A percentile compares a stretch with the other conserved stretches of the same genome.
Conservation (phyloP, 306 rosid genomes). For the Glycyrrhiza uralensis region DNA sequence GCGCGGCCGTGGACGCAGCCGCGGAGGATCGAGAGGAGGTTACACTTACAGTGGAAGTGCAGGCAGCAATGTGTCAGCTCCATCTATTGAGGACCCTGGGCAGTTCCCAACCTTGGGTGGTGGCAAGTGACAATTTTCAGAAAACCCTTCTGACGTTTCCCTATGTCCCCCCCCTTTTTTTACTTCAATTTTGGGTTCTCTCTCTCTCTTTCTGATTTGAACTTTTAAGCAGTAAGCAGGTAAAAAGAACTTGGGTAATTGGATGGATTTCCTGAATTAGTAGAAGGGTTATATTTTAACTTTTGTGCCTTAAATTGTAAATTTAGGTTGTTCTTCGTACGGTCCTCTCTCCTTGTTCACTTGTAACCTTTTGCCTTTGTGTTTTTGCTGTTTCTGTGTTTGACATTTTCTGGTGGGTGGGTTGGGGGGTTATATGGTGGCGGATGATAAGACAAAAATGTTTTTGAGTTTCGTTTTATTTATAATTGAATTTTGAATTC, state of each 20-base stretch:
- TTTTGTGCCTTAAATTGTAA: slow-evolving; percentile 43
- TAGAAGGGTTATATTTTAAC: slow-evolving; percentile 26
- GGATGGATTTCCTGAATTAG: slow-evolving; percentile 48
- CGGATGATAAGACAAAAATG: slow-evolving; percentile 36
- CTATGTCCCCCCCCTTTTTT: neutral
- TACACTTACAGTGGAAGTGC: slow-evolving; percentile 38
- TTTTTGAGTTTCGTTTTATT: slow-evolving; percentile 38
- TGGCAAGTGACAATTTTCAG: slow-evolving; percentile 65
- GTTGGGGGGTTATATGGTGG: slow-evolving; percentile 52
- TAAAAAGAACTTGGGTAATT: slow-evolving; percentile 47
- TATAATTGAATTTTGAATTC: slow-evolving; percentile 24
- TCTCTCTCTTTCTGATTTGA: slow-evolving; percentile 38
- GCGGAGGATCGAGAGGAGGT: slow-evolving; percentile 70
- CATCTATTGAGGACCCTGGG: slow-evolving; percentile 76
- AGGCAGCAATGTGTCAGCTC: slow-evolving; percentile 52
- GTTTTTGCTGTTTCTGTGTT: slow-evolving; percentile 17
- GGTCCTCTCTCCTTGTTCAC: slow-evolving; percentile 15
- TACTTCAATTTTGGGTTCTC: slow-evolving; percentile 51
- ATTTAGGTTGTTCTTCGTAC: slow-evolving; percentile 47
- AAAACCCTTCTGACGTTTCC: slow-evolving; percentile 33
- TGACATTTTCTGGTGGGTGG: slow-evolving; percentile 22
- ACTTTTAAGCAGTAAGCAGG: slow-evolving; percentile 38
- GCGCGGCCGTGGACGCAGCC: slow-evolving; percentile 76
- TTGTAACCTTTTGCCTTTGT: slow-evolving; percentile 2
- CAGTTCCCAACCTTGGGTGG: slow-evolving; percentile 97